Percentiles rank a stretch among this genome's conserved stretches.
Conservation (phyloP, 345 rosid genomes). For the Combretum micranthum region DNA sequence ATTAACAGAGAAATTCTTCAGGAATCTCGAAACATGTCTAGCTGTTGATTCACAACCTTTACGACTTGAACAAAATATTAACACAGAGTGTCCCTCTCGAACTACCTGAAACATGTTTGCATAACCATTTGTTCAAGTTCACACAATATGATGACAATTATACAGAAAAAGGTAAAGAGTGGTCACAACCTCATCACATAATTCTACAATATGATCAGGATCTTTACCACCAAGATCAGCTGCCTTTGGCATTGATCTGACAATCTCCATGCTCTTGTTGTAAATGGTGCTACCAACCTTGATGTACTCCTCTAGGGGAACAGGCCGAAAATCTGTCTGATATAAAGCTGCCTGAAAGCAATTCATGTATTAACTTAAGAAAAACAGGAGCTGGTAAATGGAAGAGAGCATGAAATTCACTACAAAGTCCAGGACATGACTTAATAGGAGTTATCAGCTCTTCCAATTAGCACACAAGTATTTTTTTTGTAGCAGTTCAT, state of each 20-base stretch:
- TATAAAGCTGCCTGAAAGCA: constrained; percentile 77
- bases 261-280: constrained; percentile 65
- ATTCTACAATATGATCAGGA: constrained; percentile 89
- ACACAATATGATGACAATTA: constrained; percentile 2
- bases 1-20: constrained; percentile 46
- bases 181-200: constrained; percentile 78
- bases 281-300: constrained; percentile 87
- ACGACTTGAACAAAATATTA: constrained; percentile 94
- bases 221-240: constrained; percentile 85
- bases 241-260: constrained; percentile 65
- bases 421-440: too few relatives aligned
- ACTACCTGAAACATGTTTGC: constrained; percentile 50
- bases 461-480: too few relatives aligned
- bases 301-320: constrained; percentile 85
- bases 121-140: constrained; percentile 2
- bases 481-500: too few relatives aligned
- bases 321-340: constrained; percentile 92
- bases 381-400: constrained; percentile 4
- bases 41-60: constrained; percentile 99
- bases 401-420: not conserved
- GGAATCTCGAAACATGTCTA: constrained; percentile 69
- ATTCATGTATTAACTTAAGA: constrained; percentile 1
- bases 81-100: constrained; percentile 91
- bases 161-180: constrained; percentile 5
- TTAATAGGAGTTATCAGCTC: too few relatives aligned